Evolutionary conservation across 2,329 filamentous ascomycete genomes (phyloP), one percentile per base, ranked within the genome.

Genomic region (Graphilbum fragrans): DNA sequence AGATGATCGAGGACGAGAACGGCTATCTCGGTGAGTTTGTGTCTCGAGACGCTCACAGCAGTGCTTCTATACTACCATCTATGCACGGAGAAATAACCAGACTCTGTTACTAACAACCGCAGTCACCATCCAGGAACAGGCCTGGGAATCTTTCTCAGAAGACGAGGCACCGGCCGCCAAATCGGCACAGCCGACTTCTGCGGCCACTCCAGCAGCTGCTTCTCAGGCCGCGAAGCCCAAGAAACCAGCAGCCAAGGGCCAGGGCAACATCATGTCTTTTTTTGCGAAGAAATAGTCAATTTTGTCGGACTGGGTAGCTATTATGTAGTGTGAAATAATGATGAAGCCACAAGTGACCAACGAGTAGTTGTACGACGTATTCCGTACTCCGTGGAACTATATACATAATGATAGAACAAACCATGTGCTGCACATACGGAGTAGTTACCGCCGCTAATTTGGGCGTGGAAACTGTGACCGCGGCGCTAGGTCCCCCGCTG

Each of bases 141-240:
- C 72, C 1, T 95, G 88, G 88, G 88, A 95, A 58, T 90, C 83
- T 0, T 94, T 93, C 63, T 94, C 86, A 0, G 88, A 95, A 57
- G 87, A 94, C 48, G 87, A 94, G 49, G 74, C 79, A 25, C 59
- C 63, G 9, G 67, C 72, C 4, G 53, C 62, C 1, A 50, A 56
- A 22, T 41, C 49, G 55, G 77, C 75, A 11, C 35, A 77, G 46
- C 48, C 60, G 40, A n/a, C n/a, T n/a, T n/a, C n/a, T n/a, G 50
- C 62, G 45, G 48, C 62, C 53, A 35, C 57, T 41, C 65, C 64
- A 2, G 60, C 65, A 7, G 58, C 64, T 19, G 67, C 69, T 12
- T 64, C 70, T 44, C 63, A 65, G 19, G 56, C 58, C 8, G 49
- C 55, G 36, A 76, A 71, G 50, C 58, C 67, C 20, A 78, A 72